Evolutionary conservation across 345 rosid genomes (phyloP), one percentile per base, ranked within the genome.

Genomic region (Syzygium aqueum): DNA sequence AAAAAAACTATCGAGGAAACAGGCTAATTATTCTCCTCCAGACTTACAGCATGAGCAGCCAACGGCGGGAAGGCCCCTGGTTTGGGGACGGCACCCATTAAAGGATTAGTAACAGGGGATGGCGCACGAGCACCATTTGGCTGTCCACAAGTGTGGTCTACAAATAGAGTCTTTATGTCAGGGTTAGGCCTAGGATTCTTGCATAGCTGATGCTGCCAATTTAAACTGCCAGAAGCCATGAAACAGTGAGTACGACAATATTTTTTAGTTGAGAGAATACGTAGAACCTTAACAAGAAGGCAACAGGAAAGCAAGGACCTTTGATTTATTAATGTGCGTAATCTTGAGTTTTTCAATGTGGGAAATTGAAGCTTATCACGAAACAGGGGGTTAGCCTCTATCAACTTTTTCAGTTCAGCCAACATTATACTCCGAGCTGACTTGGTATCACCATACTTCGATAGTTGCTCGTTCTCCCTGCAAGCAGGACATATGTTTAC

Each of bases 341-440:
- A 84, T 91, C 98, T 96, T 40, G 99, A 94, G 88, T 90, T 96
- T 90, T 95, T 95, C 90, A 96, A 89, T 21, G 93, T 90, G 85
- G 98, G 99, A 89, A 94, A 94, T 90, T 94, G 99, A 91, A 95
- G 96, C 92, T 96, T 96, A 85, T 96, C 98, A 5, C 97, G 99
- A 89, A 96, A 96, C 87, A 96, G 93, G 28, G 98, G 98, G 84
- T 95, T 95, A 51, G 96, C 97, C 92, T 95, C 98, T 82, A 95
- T 94, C 91, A 95, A 91, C 90, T 95, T 96, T 88, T 94, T 96
- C 86, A 96, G 89, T 89, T 96, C 99, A 52, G 91, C 94, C 85
- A 95, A 95, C 99, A 95, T 96, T 87, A 95, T 93, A 87, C 92
- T 89, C 92, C 98, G 95, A 80, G 98, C 97, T 53, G 99, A 93